Conservation (phyloP, 2,329 filamentous ascomycete species). For the Phaeosphaeriaceae sp. region DNA sequence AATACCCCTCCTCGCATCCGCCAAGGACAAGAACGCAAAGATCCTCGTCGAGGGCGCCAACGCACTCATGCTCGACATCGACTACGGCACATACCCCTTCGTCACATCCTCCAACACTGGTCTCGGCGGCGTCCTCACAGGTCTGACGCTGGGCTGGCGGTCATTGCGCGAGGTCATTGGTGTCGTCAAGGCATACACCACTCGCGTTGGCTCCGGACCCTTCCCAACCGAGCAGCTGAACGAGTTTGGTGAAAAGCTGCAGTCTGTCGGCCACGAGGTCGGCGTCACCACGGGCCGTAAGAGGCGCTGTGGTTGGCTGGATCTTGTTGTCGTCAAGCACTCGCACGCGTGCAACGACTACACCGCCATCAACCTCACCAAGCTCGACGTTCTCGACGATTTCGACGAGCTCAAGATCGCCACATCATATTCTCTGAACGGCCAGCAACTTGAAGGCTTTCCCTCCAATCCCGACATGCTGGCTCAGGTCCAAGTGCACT, state of each 20-base stretch:
- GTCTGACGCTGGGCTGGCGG: slow-evolving; percentile 67
- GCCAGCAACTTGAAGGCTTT: slow-evolving; percentile 67
- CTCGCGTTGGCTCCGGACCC: slow-evolving; percentile 65
- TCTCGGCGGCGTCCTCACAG: slow-evolving; percentile 69
- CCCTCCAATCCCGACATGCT: slow-evolving; percentile 69
- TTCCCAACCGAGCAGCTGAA: slow-evolving; percentile 74
- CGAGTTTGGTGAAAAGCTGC: slow-evolving; percentile 64
- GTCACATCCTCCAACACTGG: slow-evolving; percentile 69
- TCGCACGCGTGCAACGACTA: slow-evolving; percentile 72
- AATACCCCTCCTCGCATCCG: slow-evolving; percentile 68
- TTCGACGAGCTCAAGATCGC: slow-evolving; percentile 79
- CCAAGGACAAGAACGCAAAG: slow-evolving; percentile 65
- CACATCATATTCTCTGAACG: slow-evolving; percentile 71
- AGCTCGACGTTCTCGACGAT: slow-evolving; percentile 75
- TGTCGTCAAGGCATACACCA: slow-evolving; percentile 74
- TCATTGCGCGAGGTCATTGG: slow-evolving; percentile 70
- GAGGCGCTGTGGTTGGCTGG: slow-evolving; percentile 71
- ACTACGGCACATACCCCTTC: slow-evolving; percentile 64
- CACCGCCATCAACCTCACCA: slow-evolving; percentile 69
- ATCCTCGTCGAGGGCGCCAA: slow-evolving; percentile 76
- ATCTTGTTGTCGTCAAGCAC: slow-evolving; percentile 75
- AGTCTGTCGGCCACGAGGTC: slow-evolving; percentile 63
- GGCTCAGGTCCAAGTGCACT: slow-evolving; percentile 68
- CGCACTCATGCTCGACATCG: slow-evolving; percentile 73
- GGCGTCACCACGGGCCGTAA: slow-evolving; percentile 67